phyloP scores from a whole-genome alignment of 2,329 filamentous ascomycete genomes.

The Neofusicoccum sp. region DNA sequence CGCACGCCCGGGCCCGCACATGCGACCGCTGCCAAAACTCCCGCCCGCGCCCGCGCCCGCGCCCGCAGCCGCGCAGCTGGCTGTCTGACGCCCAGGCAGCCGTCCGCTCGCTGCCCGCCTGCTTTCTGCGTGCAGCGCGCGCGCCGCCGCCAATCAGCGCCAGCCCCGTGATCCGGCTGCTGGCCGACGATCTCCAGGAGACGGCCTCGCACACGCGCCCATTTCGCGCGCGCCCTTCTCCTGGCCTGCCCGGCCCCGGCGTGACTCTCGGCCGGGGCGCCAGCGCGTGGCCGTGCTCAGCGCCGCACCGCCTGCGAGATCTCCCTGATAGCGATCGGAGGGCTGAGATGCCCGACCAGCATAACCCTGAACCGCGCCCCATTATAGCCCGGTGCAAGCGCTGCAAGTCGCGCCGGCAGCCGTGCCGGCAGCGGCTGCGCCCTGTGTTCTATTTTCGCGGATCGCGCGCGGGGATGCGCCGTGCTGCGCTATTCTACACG shows the following conservation, averaged over 20 bases:
- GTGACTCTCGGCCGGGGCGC: not conserved
- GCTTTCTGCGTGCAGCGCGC: constrained; percentile 1
- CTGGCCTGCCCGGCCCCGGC: not conserved
- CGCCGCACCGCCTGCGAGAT: constrained; percentile 2
- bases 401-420: constrained; percentile 5
- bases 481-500: constrained; percentile 10
- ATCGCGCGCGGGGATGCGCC: not conserved
- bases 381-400: constrained; percentile 5
- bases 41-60: not conserved
- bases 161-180: constrained; percentile 11
- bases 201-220: not conserved
- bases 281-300: not conserved
- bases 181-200: constrained; percentile 15
- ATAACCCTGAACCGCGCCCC: not conserved
- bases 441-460: not conserved
- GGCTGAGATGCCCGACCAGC: not conserved
- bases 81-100: not conserved
- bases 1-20: not conserved
- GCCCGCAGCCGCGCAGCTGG: not conserved
- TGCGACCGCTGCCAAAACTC: not conserved
- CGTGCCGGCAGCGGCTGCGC: not conserved
- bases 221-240: constrained; percentile 15
- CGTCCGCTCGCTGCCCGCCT: constrained; percentile 4
- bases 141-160: constrained; percentile 4
- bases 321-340: constrained; percentile 13